phyloP scores from a whole-genome alignment of 371 early-diverging fungal genomes.

The Haplosporangium sp. region DNA sequence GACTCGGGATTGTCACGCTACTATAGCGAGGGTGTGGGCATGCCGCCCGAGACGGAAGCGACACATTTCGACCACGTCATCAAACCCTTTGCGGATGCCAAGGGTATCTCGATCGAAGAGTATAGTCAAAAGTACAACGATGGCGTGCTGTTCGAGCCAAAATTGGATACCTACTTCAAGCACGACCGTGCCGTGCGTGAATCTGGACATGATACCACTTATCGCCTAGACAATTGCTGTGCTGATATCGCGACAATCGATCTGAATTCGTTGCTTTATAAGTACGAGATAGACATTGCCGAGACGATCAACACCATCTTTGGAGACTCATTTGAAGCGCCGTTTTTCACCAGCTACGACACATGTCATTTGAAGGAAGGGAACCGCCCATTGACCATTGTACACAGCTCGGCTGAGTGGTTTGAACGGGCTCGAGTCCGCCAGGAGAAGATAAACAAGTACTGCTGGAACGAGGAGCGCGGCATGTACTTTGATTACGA shows the following conservation, averaged over 20 bases:
- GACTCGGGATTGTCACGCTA: constrained; percentile 85
- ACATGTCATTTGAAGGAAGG: neutral
- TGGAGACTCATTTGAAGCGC: constrained; percentile 60
- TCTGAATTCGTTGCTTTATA: constrained; percentile 90
- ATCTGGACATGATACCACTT: constrained; percentile 97
- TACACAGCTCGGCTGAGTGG: constrained; percentile 64
- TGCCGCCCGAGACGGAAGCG: constrained; percentile 97
- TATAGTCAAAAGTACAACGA: constrained; percentile 77
- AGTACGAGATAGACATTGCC: constrained; percentile 94
- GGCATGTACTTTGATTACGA: constrained; percentile 91
- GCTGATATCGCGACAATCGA: constrained; percentile 94
- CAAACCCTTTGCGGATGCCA: constrained; percentile 82
- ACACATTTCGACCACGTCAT: constrained; percentile 94
- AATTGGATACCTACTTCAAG: constrained; percentile 93
- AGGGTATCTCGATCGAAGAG: constrained; percentile 75
- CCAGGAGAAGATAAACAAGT: constrained; percentile 68
- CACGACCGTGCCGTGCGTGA: constrained; percentile 98
- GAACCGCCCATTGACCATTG: constrained; percentile 28
- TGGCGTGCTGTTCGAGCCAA: constrained; percentile 77
- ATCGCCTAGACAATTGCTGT: constrained; percentile 91
- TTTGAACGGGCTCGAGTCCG: constrained; percentile 64
- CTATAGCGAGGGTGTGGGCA: constrained; percentile 90
- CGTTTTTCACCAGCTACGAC: constrained; percentile 46
- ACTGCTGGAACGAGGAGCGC: constrained; percentile 81
- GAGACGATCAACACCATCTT: constrained; percentile 74